Evolutionary conservation across 768 basidiomycete species (phyloP), one percentile per base, ranked within the genome.

Genomic region (Collybia sp.): DNA sequence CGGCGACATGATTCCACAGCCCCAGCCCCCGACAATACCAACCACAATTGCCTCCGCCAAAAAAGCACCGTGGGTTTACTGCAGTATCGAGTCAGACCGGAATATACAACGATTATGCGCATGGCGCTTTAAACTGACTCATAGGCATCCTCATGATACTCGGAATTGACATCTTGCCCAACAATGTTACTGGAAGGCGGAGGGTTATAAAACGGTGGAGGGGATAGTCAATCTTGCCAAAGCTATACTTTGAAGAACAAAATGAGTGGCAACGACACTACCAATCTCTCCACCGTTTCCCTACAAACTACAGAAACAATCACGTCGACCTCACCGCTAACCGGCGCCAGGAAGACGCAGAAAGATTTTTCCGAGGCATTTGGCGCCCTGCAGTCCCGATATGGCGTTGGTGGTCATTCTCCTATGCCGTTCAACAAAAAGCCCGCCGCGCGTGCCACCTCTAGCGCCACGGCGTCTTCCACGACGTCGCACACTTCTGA

Each of bases 211-310:
- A 25, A 25, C 8, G 25, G 8, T 25, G 8, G 25, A 25, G 25
- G 17, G 25, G 30, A 31, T 15, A 9, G 41, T 25, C 5, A 17
- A 32, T 6, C 25, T 15, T 10, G n/a, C 8, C 17, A 12, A 13
- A 42, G 16, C 2, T 43, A 6, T 17, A 43, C 13, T 31, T 30
- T 30, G 13, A 13, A 31, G 11, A 42, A 19, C 32, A 11, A 13
- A 10, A 47, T 47, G 36, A 38, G 41, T 30, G 31, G 50, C 33
- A 37, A 40, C 12, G 34, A 48, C 4, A 19, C 17, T 40, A 30
- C 47, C 19, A 44, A 51, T 18, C 38, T 40, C 19, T 58, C 54
- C 34, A 51, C 52, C 10, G 44, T 54, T 9, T 60, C 63, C 30
- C 48, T 64, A 3, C 54, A 61, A 40, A 47, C 52, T 9, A 42